Evolutionary conservation across 257 asterid genomes (phyloP).

Genomic region (Solanum sitiens): DNA sequence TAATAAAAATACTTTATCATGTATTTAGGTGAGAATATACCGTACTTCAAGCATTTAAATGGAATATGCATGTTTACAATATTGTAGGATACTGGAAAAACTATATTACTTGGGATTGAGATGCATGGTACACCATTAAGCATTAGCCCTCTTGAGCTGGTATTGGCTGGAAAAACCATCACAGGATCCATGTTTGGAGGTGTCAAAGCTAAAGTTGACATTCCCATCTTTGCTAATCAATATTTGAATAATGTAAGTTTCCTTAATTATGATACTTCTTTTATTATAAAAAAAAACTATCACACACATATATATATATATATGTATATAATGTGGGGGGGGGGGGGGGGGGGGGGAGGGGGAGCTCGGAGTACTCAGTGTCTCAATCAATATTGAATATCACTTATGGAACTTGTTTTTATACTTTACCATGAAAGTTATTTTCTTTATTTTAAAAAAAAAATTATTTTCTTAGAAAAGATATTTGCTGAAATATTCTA

Average conservation of each 20-base stretch:
- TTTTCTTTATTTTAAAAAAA: neutral
- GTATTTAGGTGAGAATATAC: neutral
- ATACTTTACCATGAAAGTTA: neutral
- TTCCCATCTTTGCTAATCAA: constrained; percentile 15
- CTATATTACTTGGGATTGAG: constrained; percentile 31
- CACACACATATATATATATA: no score
- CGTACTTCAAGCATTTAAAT: neutral
- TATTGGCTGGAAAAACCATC: constrained; percentile 13
- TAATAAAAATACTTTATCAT: neutral
- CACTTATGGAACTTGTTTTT: neutral
- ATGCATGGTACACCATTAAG: constrained; percentile 26
- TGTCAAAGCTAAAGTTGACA: constrained; percentile 29
- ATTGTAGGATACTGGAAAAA: constrained; percentile 30
- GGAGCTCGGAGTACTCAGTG: no score
- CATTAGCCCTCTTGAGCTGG: constrained; percentile 4
- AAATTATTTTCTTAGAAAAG: no score
- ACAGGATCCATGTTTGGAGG: constrained; percentile 31
- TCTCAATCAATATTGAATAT: no score
- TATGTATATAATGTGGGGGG: no score
- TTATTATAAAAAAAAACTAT: neutral
- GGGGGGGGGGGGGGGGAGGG: no score
- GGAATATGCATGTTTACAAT: neutral
- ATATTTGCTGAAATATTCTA: neutral
- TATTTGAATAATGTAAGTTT: constrained; percentile 17
- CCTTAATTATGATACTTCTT: neutral